Conservation (phyloP, 169 alveolate genomes). For the Hepatocystis sp. region DNA sequence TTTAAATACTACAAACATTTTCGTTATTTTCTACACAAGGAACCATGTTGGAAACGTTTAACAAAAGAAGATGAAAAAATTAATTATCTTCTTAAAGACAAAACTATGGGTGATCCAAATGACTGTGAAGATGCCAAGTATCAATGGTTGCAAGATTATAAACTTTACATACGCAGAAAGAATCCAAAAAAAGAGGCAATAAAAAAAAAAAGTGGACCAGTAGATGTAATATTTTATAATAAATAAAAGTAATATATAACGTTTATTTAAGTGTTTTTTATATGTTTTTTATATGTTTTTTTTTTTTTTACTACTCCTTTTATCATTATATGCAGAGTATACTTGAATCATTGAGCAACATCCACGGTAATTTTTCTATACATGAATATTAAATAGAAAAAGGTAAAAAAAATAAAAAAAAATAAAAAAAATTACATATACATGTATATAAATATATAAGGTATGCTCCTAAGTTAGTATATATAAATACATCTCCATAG, state of each 20-base stretch:
- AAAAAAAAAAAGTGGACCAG: conserved; percentile 28
- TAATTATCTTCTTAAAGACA: conserved; percentile 43
- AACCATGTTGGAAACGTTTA: conserved; percentile 74
- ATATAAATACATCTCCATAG: neutral
- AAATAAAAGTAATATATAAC: neutral
- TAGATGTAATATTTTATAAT: conserved; percentile 10
- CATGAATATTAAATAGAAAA: conserved; percentile 31
- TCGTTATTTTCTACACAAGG: conserved; percentile 12
- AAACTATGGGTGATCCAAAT: conserved; percentile 43
- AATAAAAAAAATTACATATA: neutral
- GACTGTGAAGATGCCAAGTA: conserved; percentile 74
- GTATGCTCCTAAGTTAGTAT: neutral
- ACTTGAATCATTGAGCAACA: conserved; percentile 28
- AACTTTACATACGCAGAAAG: neutral
- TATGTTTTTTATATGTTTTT: neutral
- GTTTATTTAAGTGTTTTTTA: neutral
- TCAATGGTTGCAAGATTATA: conserved; percentile 42
- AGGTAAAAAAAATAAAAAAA: conserved; percentile 1
- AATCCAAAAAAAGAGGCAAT: conserved; percentile 1
- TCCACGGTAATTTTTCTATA: conserved; percentile 44
- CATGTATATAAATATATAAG: neutral
- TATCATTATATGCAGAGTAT: conserved; percentile 15
- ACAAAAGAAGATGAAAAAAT: conserved; percentile 29
- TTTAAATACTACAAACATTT: neutral
- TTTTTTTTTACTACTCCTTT: conserved; percentile 10